A percentile compares a stretch with the other conserved stretches of the same genome.
Evolutionary conservation across 345 rosid species (phyloP).

Genomic region (Geranium rotundifolium): DNA sequence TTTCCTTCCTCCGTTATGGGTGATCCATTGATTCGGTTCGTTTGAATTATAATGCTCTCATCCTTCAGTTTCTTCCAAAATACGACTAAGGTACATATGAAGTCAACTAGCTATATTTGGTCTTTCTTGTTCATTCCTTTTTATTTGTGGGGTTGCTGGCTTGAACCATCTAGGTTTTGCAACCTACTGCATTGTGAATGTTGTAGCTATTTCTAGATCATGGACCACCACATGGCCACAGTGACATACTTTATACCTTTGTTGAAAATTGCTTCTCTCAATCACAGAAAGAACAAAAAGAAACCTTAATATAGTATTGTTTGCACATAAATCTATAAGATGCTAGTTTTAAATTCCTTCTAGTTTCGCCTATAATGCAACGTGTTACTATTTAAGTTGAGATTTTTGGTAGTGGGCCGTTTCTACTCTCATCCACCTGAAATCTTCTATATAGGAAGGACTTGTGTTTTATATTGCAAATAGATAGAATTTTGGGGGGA

Average conservation of each 20-base stretch:
- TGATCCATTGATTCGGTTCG: too few relatives aligned
- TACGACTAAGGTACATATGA: too few relatives aligned
- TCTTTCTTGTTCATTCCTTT: too few relatives aligned
- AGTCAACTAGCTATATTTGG: too few relatives aligned
- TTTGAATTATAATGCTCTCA: too few relatives aligned
- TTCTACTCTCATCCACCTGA: conserved; percentile 6
- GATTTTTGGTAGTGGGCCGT: conserved; percentile 4
- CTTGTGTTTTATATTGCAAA: neutral
- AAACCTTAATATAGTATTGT: conserved; percentile 10
- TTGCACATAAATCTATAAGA: conserved; percentile 12
- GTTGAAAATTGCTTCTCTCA: conserved; percentile 12
- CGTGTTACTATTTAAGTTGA: neutral
- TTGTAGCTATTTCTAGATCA: neutral
- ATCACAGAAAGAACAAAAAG: conserved; percentile 28
- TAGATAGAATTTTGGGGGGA: conserved; percentile 3
- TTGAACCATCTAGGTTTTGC: too few relatives aligned
- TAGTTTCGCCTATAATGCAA: conserved; percentile 3
- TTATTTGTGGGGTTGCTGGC: too few relatives aligned
- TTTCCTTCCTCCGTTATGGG: too few relatives aligned
- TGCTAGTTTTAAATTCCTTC: conserved; percentile 6
- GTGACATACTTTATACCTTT: conserved; percentile 6
- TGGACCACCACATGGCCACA: conserved; percentile 9
- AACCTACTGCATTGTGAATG: too few relatives aligned
- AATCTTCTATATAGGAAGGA: neutral
- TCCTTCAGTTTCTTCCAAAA: too few relatives aligned